Base-by-base conservation (phyloP, 192 early-diverging fungal species). In the Umbelopsis ramanniana region DNA sequence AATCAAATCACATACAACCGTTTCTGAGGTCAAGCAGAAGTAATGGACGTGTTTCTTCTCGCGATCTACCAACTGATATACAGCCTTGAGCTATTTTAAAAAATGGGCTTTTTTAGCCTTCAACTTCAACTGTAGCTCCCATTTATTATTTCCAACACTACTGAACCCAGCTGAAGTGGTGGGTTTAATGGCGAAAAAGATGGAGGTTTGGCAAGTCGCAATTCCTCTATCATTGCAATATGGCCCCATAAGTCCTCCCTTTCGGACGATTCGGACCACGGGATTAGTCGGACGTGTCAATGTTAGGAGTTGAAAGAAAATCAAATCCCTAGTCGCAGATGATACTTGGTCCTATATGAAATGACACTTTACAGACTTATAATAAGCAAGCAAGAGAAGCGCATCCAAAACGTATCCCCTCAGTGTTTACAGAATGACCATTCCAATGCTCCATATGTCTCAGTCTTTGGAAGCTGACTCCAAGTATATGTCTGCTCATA, bases 251-350 rank as follows among this genome's bases (percentile, higher is more conserved):
- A 3, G 14, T 19, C 3, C 33, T 11, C 15, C 29, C 33, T 19
- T 19, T 63, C 57, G 57, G 57, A 63, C 35, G 24, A 63, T 37
- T 35, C 26, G 33, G 14, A 33, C 57, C 23, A 37, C 57, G 29
- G 29, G 57, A 63, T 63, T 63, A 29, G 57, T 37, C 4, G 26
- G 11, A 37, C 29, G 57, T 37, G 33, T 37, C 33, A 63, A 63
- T 29, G 57, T 50, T 50, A 19, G 57, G 33, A 35, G 29, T 14
- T 29, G 9, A 12, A 37, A 63, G 19, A 63, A 29, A 17, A 63
- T 63, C 26, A 37, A 63, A 63, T 63, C 57, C 57, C 57, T 63
- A 35, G 57, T 63, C 35, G 57, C 33, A 63, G 57, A 63, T 63
- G 57, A 37, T 63, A 63, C 57, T 63, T 33, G 26, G 57, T 63